Base-by-base conservation (phyloP, 2,329 filamentous ascomycete genomes). In the Aspergillus floridensis region DNA sequence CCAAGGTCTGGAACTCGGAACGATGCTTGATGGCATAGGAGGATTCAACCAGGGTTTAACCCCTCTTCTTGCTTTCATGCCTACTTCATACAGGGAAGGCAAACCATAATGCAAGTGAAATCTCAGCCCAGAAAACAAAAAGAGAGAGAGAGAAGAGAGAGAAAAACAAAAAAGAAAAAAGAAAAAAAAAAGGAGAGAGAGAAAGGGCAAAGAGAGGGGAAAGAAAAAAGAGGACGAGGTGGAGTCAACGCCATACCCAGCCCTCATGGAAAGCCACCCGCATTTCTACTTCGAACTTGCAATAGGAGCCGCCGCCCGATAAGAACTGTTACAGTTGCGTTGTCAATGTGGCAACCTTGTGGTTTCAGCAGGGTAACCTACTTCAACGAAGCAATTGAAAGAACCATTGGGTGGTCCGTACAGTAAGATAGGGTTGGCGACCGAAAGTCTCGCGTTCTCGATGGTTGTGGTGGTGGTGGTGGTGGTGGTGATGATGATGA, bases 261-360 rank as follows among this genome's bases (percentile, higher is more conserved):
- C 32, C 32, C 26, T 29, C 26, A 29, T 29, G 26, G 26, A 35
- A 16, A 35, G 32, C 32, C 32, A 16, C 32, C 32, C 14, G 32
- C 16, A 44, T 16, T 44, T 44, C 6, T 16, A 44, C 38, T 19
- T 19, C 38, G 38, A 41, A 38, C 49, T 47, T 54, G 58, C 59
- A 56, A 46, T 46, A 32, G 59, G 19, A 50, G 53, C 38, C 49
- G 44, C 35, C 48, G 35, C 51, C 47, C 44, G 19, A 60, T 47
- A 44, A 57, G 47, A 26, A 41, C 47, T 47, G 35, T 47, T 32
- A 54, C 48, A 21, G 58, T 60, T 38, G 59, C 56, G 50, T 60
- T 62, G 56, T 64, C 55, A 46, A 44, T 19, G 58, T 62, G 60
- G 58, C 62, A 41, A 60, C 22, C 19, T 14, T 54, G 31, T 60